phyloP scores from a whole-genome alignment of 2,329 filamentous ascomycete species.

The Fusarium torulosum region DNA sequence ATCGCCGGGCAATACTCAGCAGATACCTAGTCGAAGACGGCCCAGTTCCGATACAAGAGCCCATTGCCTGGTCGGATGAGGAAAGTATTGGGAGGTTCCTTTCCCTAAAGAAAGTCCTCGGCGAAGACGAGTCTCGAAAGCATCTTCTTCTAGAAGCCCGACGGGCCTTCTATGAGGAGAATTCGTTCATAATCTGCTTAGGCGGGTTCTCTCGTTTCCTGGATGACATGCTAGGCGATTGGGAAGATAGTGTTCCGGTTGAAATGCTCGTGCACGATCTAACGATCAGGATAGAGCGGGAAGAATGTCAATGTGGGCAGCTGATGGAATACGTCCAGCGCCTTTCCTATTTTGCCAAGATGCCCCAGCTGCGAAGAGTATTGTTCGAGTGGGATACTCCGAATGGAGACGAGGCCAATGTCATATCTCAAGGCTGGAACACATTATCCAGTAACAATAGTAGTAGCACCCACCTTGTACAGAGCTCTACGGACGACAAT shows the following conservation, averaged over 20 bases:
- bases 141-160: conserved; percentile 17
- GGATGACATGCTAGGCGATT: conserved; percentile 14
- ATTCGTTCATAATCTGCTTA: conserved; percentile 6
- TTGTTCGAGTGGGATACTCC: conserved; percentile 7
- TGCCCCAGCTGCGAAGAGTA: conserved; percentile 8
- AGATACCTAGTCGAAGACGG: conserved; percentile 1
- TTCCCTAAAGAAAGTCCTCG: not conserved
- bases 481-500: not conserved
- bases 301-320: conserved; percentile 11
- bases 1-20: conserved; percentile 7
- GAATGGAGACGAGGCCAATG: not conserved
- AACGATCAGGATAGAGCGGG: conserved; percentile 8
- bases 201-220: conserved; percentile 8
- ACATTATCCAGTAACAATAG: not conserved
- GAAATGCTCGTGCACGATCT: conserved; percentile 3
- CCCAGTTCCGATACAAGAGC: conserved; percentile 7
- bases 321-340: conserved; percentile 9
- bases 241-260: conserved; percentile 8
- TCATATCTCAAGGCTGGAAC: not conserved
- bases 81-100: conserved; percentile 12
- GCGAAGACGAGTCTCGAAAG: conserved; percentile 1
- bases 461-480: not conserved
- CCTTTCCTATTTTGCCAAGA: not conserved
- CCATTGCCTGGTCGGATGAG: conserved; percentile 10
- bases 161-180: conserved; percentile 19